Evolutionary conservation across 768 basidiomycete genomes (phyloP).

Genomic region (Rhodosporidiobolus sp.): DNA sequence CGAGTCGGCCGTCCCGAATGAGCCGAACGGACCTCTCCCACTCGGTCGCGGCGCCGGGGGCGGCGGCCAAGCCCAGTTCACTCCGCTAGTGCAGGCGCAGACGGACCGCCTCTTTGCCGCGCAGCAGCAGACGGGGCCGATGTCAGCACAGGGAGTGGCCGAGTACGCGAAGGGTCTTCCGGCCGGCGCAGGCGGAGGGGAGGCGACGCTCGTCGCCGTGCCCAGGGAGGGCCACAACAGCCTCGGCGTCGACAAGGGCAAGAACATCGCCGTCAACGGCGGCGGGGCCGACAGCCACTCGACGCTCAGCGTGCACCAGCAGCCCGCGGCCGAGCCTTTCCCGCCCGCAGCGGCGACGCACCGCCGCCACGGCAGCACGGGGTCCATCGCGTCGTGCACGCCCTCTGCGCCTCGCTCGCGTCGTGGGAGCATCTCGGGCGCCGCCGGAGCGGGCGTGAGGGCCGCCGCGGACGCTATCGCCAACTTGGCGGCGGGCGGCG

Average conservation of each 20-base stretch:
- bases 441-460: background rate
- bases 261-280: too few relatives aligned
- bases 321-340: too few relatives aligned
- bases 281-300: too few relatives aligned
- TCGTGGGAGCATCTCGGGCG: background rate
- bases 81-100: constrained; percentile 3
- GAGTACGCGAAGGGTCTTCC: background rate
- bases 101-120: background rate
- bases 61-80: background rate
- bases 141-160: background rate
- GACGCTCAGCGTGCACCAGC: too few relatives aligned
- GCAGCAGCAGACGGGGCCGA: background rate
- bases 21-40: too few relatives aligned
- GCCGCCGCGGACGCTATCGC: background rate
- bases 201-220: too few relatives aligned
- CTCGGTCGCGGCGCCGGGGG: background rate
- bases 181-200: background rate
- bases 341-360: too few relatives aligned
- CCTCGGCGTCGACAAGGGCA: too few relatives aligned
- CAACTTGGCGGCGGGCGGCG: background rate
- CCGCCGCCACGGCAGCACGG: too few relatives aligned
- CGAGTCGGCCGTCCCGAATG: background rate
- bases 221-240: too few relatives aligned
- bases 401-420: background rate
- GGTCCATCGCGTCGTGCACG: background rate